Evolutionary conservation across 176 grass and related monocot species (phyloP), one percentile per base, ranked within the genome.

Genomic region (Carex littledalei): DNA sequence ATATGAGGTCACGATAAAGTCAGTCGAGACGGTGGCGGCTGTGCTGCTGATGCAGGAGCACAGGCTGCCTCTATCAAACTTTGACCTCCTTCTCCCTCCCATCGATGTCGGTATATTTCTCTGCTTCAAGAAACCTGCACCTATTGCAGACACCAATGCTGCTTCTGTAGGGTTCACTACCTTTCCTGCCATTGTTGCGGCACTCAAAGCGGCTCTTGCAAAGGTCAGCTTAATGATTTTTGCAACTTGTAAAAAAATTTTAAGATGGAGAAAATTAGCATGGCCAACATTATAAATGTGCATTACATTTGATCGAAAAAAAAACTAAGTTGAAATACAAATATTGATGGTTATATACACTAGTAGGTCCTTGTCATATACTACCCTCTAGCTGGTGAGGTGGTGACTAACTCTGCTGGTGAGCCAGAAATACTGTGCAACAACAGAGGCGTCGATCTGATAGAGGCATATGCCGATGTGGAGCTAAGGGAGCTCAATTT

Each of bases 381-480:
- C 90, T 92, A 97, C 82, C 91, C 94, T 13, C 76, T 97, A 3
- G 90, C 88, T 2, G 91, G 94, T 1, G 88, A 90, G 74, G 87
- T 97, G 6, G 83, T 84, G 43, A 13, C 60, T 49, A 94, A 83
- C 90, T 82, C 59, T 14, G 86, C 53, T 3, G 88, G 85, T 6
- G 91, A 97, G 88, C 94, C 91, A 1, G 91, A 97, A 90, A 63
- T 97, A 22, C 88, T 94, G 5, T 97, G 94, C 86, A 92, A 62
- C 26, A 81, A 90, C 53, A 86, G 88, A 18, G 94, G 94, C 15
- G 94, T 97, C 1, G 91, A 92, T 34, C 89, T 97, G 41, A 59
- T 43, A 6, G 90, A 86, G 75, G 88, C 56, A 16, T 69, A 54
- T 5, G 91, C 31, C 2, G 89, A 72, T 15, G 60, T 53, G 15